phyloP scores from a whole-genome alignment of 768 basidiomycete genomes.

The Amanita exitialis region DNA sequence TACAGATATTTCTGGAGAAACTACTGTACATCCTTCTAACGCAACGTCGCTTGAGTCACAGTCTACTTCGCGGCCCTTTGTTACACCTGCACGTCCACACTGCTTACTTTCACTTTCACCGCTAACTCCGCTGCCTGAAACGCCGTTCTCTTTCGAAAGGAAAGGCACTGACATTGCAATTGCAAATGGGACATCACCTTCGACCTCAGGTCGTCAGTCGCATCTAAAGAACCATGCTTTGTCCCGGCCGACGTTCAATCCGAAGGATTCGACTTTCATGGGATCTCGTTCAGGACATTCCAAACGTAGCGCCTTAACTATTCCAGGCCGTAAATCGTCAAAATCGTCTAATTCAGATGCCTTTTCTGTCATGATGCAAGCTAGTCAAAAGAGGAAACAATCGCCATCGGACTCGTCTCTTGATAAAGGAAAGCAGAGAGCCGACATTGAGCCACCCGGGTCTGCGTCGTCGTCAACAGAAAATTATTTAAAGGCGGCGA shows the following conservation, averaged over 20 bases:
- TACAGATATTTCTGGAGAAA: background rate
- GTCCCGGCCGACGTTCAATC: background rate
- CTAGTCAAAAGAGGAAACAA: background rate
- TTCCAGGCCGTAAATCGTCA: conserved; percentile 1
- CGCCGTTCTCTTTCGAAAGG: conserved; percentile 23
- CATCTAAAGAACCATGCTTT: background rate
- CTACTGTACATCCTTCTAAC: background rate
- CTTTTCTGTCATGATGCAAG: conserved; percentile 5
- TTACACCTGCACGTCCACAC: background rate
- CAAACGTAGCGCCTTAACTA: background rate
- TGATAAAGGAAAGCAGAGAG: conserved; percentile 4
- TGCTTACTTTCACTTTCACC: conserved; percentile 14
- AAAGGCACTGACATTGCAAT: background rate
- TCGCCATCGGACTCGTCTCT: background rate
- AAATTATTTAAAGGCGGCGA: background rate
- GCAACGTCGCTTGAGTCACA: no score
- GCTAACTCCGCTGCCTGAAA: conserved; percentile 41
- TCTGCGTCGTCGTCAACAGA: background rate
- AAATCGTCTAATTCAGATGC: background rate
- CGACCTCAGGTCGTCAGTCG: background rate
- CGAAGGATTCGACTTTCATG: background rate
- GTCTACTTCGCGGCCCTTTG: background rate
- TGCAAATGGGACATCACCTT: background rate
- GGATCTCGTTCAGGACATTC: background rate
- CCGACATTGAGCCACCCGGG: background rate